Evolutionary conservation across 2,329 filamentous ascomycete genomes (phyloP).

Genomic region (Corynespora cassiicola): DNA sequence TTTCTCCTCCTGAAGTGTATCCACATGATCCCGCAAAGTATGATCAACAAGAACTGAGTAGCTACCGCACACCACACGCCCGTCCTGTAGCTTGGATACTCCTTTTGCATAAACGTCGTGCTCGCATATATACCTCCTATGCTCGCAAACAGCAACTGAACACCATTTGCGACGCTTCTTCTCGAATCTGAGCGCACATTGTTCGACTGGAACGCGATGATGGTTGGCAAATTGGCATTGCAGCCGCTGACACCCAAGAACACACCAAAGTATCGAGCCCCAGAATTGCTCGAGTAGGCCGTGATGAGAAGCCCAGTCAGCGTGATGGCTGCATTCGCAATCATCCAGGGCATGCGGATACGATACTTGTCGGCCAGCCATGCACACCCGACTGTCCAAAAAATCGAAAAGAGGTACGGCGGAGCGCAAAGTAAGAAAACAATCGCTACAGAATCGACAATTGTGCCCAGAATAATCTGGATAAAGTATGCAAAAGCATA

Average conservation of each 20-base stretch:
- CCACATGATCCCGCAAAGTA: slow-evolving; percentile 20
- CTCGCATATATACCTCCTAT: slow-evolving; percentile 40
- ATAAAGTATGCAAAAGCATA: slow-evolving; percentile 32
- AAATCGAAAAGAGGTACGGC: slow-evolving; percentile 41
- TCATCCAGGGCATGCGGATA: slow-evolving; percentile 37
- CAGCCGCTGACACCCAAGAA: slow-evolving; percentile 39
- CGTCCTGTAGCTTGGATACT: slow-evolving; percentile 33
- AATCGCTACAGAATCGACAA: slow-evolving; percentile 30
- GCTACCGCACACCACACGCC: slow-evolving; percentile 33
- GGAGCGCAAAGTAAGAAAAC: slow-evolving; percentile 46
- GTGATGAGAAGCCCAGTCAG: slow-evolving; percentile 23
- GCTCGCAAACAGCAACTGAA: slow-evolving; percentile 40
- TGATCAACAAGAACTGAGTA: slow-evolving; percentile 26
- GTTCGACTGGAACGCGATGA: slow-evolving; percentile 38
- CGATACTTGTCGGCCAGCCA: slow-evolving; percentile 41
- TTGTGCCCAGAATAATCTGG: slow-evolving; percentile 27
- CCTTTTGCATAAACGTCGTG: slow-evolving; percentile 39
- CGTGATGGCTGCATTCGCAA: slow-evolving; percentile 21
- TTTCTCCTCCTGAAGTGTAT: slow-evolving; percentile 21
- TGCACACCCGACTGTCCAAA: slow-evolving; percentile 39
- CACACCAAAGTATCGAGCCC: slow-evolving; percentile 39
- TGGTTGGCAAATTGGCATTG: slow-evolving; percentile 38
- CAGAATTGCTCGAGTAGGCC: slow-evolving; percentile 25
- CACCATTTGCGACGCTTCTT: slow-evolving; percentile 33
- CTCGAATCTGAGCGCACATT: slow-evolving; percentile 40